A percentile compares a stretch with the other conserved stretches of the same genome.
These are phyloP conservation scores for Leccinum broughii DNA, from an alignment of 768 basidiomycete species.

Conservation along the genomic window DNA sequence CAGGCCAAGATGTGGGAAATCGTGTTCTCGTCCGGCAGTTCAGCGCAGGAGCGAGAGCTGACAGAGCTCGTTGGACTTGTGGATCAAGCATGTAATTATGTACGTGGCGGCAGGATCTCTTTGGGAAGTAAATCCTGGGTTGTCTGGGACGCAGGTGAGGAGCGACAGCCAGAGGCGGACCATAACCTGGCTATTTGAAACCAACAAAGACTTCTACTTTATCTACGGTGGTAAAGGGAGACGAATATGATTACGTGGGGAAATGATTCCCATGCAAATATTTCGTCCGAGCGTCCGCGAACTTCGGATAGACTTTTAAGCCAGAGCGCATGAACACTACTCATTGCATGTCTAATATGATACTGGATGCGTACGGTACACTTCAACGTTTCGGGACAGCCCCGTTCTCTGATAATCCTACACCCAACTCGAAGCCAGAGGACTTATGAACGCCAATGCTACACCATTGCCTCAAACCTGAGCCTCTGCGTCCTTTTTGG, in stretches of 20 bases:
- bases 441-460: not conserved
- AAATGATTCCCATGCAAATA: too few relatives aligned
- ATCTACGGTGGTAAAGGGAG: too few relatives aligned
- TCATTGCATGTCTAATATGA: constrained; percentile 10
- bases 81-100: not conserved
- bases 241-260: too few relatives aligned
- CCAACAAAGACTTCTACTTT: not conserved
- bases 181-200: not conserved
- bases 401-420: constrained; percentile 14
- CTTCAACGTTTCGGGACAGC: not conserved
- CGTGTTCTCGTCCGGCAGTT: constrained; percentile 17
- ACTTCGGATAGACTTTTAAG: too few relatives aligned
- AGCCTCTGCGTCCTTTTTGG: constrained; percentile 61
- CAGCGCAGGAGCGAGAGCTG: constrained; percentile 15
- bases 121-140: constrained; percentile 19
- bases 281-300: too few relatives aligned
- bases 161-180: not conserved
- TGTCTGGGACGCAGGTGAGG: constrained; percentile 23
- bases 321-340: not conserved
- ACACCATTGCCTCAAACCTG: constrained; percentile 12
- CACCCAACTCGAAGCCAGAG: constrained; percentile 8
- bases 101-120: constrained; percentile 1
- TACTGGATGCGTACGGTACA: constrained; percentile 17
- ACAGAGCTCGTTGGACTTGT: constrained; percentile 15
- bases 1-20: constrained; percentile 4